Evolutionary conservation across 2,329 filamentous ascomycete species (phyloP).

Genomic region (Aspergillus costaricaensis): DNA sequence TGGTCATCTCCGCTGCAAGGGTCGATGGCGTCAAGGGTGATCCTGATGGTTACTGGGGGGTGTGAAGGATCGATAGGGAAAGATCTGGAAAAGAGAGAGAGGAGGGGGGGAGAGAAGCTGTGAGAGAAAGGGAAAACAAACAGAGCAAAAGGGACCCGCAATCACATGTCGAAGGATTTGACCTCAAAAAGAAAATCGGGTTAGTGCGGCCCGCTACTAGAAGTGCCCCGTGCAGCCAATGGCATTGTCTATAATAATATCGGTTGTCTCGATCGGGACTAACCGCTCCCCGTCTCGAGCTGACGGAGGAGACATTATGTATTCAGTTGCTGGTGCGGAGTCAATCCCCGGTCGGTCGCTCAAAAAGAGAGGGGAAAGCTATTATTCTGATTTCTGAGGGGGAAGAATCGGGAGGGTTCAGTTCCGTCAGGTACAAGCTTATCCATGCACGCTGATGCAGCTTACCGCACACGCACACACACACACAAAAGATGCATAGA

Average conservation of each 20-base stretch:
- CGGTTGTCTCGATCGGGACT: background rate
- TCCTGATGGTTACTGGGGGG: too few relatives aligned
- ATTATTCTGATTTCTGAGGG: too few relatives aligned
- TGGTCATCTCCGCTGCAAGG: background rate
- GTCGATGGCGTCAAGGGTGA: background rate
- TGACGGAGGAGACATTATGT: background rate
- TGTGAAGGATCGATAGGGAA: too few relatives aligned
- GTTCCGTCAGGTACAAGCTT: background rate
- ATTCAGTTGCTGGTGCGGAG: background rate
- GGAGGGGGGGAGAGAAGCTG: too few relatives aligned
- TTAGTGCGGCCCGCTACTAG: background rate
- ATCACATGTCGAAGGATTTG: conserved; percentile 1
- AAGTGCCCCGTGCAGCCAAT: background rate
- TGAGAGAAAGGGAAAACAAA: background rate
- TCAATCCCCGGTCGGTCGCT: background rate
- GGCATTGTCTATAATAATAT: background rate
- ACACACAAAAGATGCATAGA: too few relatives aligned
- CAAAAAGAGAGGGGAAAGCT: background rate
- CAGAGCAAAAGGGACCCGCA: background rate
- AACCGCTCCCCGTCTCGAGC: background rate
- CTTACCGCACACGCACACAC: background rate
- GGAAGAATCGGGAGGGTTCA: too few relatives aligned
- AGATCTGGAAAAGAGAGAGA: background rate
- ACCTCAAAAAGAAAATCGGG: background rate
- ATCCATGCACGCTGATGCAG: background rate